Evolutionary conservation across 305 asterid genomes (phyloP), one percentile per base, ranked within the genome.

Genomic region (Fraxinus floribunda): DNA sequence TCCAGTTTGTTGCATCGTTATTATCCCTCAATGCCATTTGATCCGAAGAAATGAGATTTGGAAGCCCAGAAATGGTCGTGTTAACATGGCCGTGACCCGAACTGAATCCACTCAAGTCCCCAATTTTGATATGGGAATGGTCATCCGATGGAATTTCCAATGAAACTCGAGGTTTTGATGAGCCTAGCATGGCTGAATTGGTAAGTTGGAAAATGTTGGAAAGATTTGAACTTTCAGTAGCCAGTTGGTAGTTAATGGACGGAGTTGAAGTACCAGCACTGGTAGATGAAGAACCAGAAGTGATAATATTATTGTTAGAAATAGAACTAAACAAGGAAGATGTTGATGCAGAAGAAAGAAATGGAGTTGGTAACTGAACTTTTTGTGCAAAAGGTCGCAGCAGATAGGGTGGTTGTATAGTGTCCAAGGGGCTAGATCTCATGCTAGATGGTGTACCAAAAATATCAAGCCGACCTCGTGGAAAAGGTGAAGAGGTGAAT

Each of bases 371-470:
- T 7, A 81, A 76, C 52, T 84, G 92, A 18, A 84, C 44, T 78
- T 86, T 89, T 55, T 89, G 93, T 15, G 92, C 76, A 4, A 88
- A 90, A 26, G 94, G 91, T 5, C 93, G 89, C 34, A 88, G 89
- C 79, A 90, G 90, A 79, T 80, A 89, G 44, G 90, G 91, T 78
- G 88, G 87, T 76, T 79, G 87, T 7, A 81, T 16, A 83, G 55
- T 15, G 46, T 83, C 41, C 20, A 79, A 26, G 60, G 77, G 52
- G 85, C 76, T 49, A 76, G 91, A 85, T 84, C 91, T 93, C 36
- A 89, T 15, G 32, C 87, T 26, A 0, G 89, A 64, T 35, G 90
- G 52, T 75, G 83, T 32, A 76, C 87, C 90, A 81, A 87, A 89
- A 49, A 90, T 81, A 83, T 89, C 97, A 77, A 92, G 75, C 64